A percentile compares a stretch with the other conserved stretches of the same genome.
phyloP scores from a whole-genome alignment of 345 rosid species.

The thale cress (Arabidopsis thaliana) region DNA sequence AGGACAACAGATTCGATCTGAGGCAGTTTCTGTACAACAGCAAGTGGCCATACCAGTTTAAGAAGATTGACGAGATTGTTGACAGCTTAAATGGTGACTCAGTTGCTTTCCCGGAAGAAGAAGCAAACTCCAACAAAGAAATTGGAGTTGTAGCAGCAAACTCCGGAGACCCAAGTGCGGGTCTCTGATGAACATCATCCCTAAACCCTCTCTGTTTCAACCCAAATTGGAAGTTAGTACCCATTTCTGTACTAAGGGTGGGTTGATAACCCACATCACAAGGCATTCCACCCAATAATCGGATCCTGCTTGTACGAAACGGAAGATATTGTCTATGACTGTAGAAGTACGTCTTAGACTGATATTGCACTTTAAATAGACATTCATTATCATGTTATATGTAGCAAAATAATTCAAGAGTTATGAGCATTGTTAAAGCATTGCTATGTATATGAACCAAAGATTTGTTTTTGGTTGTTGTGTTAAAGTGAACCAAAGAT shows the following conservation, averaged over 20 bases:
- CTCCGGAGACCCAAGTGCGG: constrained; percentile 69
- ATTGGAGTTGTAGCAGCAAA: constrained; percentile 73
- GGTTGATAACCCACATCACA: too few relatives aligned
- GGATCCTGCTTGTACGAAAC: too few relatives aligned
- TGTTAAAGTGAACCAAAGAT: too few relatives aligned
- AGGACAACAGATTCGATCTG: constrained; percentile 88
- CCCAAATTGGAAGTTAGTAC: not conserved
- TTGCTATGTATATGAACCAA: not conserved
- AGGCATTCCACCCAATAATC: too few relatives aligned
- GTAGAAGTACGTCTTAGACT: too few relatives aligned
- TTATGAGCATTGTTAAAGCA: too few relatives aligned
- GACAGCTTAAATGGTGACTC: constrained; percentile 59
- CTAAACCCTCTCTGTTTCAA: constrained; percentile 9
- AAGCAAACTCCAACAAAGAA: constrained; percentile 40
- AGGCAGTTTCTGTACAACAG: constrained; percentile 88
- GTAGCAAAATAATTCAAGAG: not conserved
- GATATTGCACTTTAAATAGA: not conserved
- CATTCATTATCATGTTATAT: not conserved
- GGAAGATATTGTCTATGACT: too few relatives aligned
- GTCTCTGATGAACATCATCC: constrained; percentile 43
- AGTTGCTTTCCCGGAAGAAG: constrained; percentile 53
- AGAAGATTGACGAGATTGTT: constrained; percentile 86
- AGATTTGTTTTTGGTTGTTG: too few relatives aligned
- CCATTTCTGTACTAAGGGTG: too few relatives aligned
- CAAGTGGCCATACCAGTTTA: constrained; percentile 86